Evolutionary conservation across 2,329 filamentous ascomycete genomes (phyloP).

Genomic region (Neoascochyta sp.): DNA sequence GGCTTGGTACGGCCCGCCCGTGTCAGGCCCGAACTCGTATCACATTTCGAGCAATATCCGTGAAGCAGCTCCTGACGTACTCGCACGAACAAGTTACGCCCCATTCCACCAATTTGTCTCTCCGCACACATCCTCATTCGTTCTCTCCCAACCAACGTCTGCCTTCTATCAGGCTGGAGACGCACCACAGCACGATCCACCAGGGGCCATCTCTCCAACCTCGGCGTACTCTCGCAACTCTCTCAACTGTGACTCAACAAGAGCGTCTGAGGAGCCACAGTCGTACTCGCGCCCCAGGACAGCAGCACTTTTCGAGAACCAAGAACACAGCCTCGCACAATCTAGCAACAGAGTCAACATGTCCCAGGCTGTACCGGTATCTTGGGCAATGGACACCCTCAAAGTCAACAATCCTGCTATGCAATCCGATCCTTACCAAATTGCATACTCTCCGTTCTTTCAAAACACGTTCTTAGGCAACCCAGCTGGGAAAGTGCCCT

Average conservation of each 20-base stretch:
- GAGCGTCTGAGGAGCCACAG: constrained; percentile 21
- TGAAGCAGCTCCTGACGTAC: constrained; percentile 6
- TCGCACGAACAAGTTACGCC: constrained; percentile 21
- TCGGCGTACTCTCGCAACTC: constrained; percentile 30
- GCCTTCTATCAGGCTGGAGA: constrained; percentile 22
- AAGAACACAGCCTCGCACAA: too few relatives aligned
- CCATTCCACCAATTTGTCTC: constrained; percentile 33
- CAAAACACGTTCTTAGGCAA: constrained; percentile 35
- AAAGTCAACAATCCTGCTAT: constrained; percentile 35
- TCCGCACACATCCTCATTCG: constrained; percentile 28
- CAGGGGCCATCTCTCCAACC: constrained; percentile 28
- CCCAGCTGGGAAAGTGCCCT: constrained; percentile 24
- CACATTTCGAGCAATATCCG: constrained; percentile 10
- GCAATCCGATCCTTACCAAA: constrained; percentile 33
- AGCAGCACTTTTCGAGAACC: too few relatives aligned
- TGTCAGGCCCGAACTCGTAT: constrained; percentile 31
- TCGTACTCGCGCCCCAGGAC: too few relatives aligned
- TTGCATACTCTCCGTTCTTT: constrained; percentile 17
- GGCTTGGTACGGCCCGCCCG: constrained; percentile 30
- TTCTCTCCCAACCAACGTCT: constrained; percentile 18
- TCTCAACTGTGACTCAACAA: constrained; percentile 16
- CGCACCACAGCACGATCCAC: constrained; percentile 19
- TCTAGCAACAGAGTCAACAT: too few relatives aligned
- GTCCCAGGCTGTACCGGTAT: too few relatives aligned
- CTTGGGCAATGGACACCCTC: constrained; percentile 42